Base-by-base conservation (phyloP, 257 asterid species). In the Salvia hispanica region DNA sequence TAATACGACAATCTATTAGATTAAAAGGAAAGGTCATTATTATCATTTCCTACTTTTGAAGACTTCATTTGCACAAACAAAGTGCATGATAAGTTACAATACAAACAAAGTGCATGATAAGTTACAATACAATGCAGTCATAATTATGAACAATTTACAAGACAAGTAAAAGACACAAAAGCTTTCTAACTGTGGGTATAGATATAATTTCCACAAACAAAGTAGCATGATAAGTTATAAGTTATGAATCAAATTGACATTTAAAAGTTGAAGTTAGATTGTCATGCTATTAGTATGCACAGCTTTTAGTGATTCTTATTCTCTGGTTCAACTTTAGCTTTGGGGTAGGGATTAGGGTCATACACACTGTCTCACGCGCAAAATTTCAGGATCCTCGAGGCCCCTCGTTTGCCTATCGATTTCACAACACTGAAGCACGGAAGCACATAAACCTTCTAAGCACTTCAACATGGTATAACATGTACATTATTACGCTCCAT, bases 311-410 rank as follows among this genome's bases (percentile, higher is more conserved):
- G 25, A 21, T 21, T 21, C 25, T 21, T 21, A 21, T 0, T 21
- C 25, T 21, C 25, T 21, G 25, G 25, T 21, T 21, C 25, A 21
- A 21, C 25, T 21, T 21, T 21, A 21, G 25, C 25, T 21, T 21
- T 21, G 9, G 40, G 42, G 45, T 6, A 56, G 53, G 55, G 67
- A 54, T 67, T 55, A 16, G 45, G 42, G 70, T 77, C 99, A 77
- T 94, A 94, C 99, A 94, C 79, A 91, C 99, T 28, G 99, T 94
- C 87, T 91, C 98, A 64, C 97, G 76, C 0, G 99, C 97, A 64
- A 94, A 71, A 94, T 83, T 76, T 91, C 96, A 67, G 97, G 99
- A 81, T 94, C 99, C 60, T 91, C 97, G 10, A 91, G 86, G 75
- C 92, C 95, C 80, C 93, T 73, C 46, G 89, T 44, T 83, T 88